Evolutionary conservation across 2,329 filamentous ascomycete species (phyloP), one percentile per base, ranked within the genome.

Genomic region (Aspergillus pseudotamarii): DNA sequence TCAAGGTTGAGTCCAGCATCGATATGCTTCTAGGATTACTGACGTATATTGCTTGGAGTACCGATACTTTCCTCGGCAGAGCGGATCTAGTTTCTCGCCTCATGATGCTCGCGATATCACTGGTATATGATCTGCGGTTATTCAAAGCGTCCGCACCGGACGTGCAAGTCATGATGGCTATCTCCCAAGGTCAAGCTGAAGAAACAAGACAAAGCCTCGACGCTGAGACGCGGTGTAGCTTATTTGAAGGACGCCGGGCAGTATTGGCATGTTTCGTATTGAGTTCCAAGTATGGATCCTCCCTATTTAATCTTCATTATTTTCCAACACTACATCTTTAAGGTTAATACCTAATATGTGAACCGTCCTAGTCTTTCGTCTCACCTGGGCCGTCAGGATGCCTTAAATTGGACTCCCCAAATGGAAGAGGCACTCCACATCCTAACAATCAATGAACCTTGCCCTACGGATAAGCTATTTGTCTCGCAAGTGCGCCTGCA

Each of bases 11-110:
- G 58, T 74, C 72, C 45, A 74, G 61, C 58, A 75, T 79, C 3
- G 78, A 80, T 61, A 59, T 80, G 53, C 70, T 80, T 6, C 71
- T 78, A 14, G 74, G 73, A 8, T 21, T 78, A 21, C 64, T 80
- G n/a, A 77, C 73, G 1, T 80, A 76, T 61, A 58, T 79, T 36
- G 68, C 76, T 55, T 79, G 78, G 78, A 76, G 77, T 61, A 75
- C 70, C 23, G 75, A 79, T 34, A 59, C 69, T 11, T 75, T 78
- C 57, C 73, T 77, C n/a, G 71, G 71, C 12, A 63, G 69, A 43
- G 67, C 71, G 60, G 68, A 71, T 59, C 70, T 71, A 28, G 21
- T 77, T 2, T 78, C 76, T 36, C 74, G 76, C 11, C 68, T 80
- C 14, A 77, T 77, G 70, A 73, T 73, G 74, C 68, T 77, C 21